Conservation (phyloP, 805 yeast species). For the Tetrapisispora namnaoensis region DNA sequence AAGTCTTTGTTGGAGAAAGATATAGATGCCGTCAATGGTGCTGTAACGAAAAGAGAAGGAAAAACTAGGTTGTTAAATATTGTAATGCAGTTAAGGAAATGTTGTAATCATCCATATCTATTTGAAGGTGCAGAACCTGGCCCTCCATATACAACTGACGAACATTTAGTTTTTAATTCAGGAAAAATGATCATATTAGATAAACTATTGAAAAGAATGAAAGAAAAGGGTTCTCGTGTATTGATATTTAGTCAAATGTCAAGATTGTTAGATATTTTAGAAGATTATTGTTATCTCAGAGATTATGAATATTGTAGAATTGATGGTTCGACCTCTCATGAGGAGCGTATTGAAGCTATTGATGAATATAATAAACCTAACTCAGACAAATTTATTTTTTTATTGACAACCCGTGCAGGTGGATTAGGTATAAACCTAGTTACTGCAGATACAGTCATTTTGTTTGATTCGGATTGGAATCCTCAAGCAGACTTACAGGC, state of each 20-base stretch:
- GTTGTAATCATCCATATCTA: conserved; percentile 94
- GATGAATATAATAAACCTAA: conserved; percentile 83
- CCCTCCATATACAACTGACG: conserved; percentile 94
- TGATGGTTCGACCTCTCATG: conserved; percentile 90
- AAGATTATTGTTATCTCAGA: conserved; percentile 82
- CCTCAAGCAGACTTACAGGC: conserved; percentile 98
- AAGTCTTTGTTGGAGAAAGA: conserved; percentile 81
- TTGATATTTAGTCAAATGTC: conserved; percentile 92
- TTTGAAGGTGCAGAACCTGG: conserved; percentile 99
- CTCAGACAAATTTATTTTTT: conserved; percentile 72
- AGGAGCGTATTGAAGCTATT: conserved; percentile 83
- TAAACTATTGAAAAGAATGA: conserved; percentile 62
- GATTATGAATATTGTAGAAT: conserved; percentile 83
- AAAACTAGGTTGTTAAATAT: conserved; percentile 85
- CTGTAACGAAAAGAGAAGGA: conserved; percentile 86
- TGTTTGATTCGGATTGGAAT: conserved; percentile 94
- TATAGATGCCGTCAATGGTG: conserved; percentile 93
- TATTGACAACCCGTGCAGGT: conserved; percentile 92
- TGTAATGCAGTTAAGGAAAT: conserved; percentile 93
- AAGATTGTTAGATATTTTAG: conserved; percentile 77
- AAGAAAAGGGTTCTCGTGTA: conserved; percentile 76
- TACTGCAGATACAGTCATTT: conserved; percentile 79
- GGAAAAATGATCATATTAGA: conserved; percentile 89
- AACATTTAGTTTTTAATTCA: conserved; percentile 80
- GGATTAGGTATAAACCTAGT: conserved; percentile 92